Base-by-base conservation (phyloP, 495 filamentous ascomycete species). In the Aspergillus sclerotiicarbonarius region DNA sequence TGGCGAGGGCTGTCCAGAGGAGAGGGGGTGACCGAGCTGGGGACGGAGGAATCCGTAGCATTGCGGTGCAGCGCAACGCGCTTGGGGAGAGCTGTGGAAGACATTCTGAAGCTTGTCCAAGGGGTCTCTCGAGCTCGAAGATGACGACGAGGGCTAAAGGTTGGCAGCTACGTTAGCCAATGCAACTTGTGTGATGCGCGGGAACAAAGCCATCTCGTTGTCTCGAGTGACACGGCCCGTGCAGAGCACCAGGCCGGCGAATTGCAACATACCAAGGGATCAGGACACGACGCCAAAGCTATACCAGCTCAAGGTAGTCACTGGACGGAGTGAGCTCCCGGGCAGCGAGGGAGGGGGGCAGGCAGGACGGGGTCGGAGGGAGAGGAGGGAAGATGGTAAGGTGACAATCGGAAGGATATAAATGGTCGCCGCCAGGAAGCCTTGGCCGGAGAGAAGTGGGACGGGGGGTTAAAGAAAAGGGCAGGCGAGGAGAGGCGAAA, bases 1-100 rank as follows among this genome's bases (percentile, higher is more conserved):
- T 84, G 84, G 33, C 81, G 79, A 52, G 91, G 91, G 53, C 85
- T 88, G 63, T 87, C 83, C 43, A 80, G 68, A 6, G 88, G 88
- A 10, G 90, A 91, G 37, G 77, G 81, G 35, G 84, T 76, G 45
- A 82, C 81, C 4, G 84, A 86, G 67, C 79, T 88, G 39, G 83
- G 77, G 4, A 80, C 73, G 3, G 88, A 87, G 30, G 87, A 87
- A 43, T 81, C 73, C 44, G 82, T 84, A 52, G 71, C 60, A 71
- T 77, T 77, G 68, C 79, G 69, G 49, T 76, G 72, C 19, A 86
- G 75, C 69, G 79, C 76, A 54, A 79, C 65, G 64, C 76, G 77
- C 70, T 79, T 78, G 48, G 83, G 80, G 41, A 84, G 51, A 21
- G 82, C 82, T 18, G 84, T 84, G 52, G 83, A 81, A 61, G 82